These are phyloP conservation scores for Euphorbia tirucalli DNA, from an alignment of 345 rosid species.

Conservation along the genomic window DNA sequence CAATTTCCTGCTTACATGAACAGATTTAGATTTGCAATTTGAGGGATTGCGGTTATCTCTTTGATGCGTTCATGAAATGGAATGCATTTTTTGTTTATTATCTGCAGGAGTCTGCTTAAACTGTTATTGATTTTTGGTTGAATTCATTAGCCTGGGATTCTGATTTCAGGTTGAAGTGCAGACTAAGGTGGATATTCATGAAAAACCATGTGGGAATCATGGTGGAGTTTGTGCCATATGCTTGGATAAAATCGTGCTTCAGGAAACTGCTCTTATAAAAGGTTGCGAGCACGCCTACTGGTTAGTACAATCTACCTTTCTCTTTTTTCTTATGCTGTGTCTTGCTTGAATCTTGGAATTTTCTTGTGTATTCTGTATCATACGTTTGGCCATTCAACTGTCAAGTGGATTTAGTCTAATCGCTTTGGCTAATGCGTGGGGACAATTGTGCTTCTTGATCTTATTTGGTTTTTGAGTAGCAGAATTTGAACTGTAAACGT, in stretches of 20 bases:
- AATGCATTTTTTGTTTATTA: no score
- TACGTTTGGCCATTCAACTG: not conserved
- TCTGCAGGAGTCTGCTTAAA: not conserved
- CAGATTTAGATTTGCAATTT: not conserved
- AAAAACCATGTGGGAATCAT: slow-evolving; percentile 52
- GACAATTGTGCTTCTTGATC: not conserved
- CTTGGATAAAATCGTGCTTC: slow-evolving; percentile 70
- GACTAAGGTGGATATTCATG: slow-evolving; percentile 23
- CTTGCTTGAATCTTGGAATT: not conserved
- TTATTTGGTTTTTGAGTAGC: not conserved
- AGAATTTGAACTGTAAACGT: no score
- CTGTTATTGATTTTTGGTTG: not conserved
- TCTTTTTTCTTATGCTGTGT: no score
- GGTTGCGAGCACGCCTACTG: slow-evolving; percentile 99
- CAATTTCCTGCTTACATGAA: not conserved
- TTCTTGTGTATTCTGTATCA: not conserved
- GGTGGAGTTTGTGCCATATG: slow-evolving; percentile 85
- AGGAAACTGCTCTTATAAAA: slow-evolving; percentile 87
- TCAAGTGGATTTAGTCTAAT: not conserved
- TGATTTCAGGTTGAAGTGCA: slow-evolving; percentile 46
- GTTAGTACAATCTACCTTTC: slow-evolving; percentile 29
- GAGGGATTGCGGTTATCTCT: not conserved
- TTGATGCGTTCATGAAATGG: not conserved
- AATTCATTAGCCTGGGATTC: not conserved
- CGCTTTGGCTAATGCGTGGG: not conserved